Conservation (phyloP, 1,284 basidiomycete genomes). For the Somion occarium region DNA sequence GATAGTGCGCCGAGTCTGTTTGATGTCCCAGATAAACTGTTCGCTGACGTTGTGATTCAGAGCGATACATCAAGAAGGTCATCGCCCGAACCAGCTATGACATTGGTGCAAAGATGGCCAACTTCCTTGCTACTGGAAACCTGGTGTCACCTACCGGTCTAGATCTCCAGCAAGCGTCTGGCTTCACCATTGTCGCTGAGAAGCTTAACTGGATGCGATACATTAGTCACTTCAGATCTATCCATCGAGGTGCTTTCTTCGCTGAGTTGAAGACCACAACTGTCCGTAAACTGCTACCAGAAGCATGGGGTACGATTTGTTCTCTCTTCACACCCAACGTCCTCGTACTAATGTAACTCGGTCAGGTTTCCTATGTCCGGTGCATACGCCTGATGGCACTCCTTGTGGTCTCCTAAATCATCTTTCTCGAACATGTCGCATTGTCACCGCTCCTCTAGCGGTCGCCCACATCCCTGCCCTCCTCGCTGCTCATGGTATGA, state of each 20-base stretch:
- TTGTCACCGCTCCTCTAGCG: conserved; percentile 77
- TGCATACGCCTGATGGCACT: conserved; percentile 97
- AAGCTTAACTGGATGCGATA: conserved; percentile 99
- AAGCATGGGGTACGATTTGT: conserved; percentile 99
- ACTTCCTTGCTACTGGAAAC: conserved; percentile 98
- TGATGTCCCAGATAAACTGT: neutral
- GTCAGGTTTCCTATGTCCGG: conserved; percentile 99
- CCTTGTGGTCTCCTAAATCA: conserved; percentile 99
- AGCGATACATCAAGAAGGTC: conserved; percentile 80
- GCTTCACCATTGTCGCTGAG: conserved; percentile 98
- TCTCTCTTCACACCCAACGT: conserved; percentile 99
- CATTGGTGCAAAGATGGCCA: conserved; percentile 85
- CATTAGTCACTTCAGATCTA: conserved; percentile 97
- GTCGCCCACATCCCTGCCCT: conserved; percentile 80
- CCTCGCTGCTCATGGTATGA: conserved; percentile 91
- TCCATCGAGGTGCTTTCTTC: conserved; percentile 99
- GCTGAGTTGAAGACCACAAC: conserved; percentile 98
- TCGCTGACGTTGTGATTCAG: conserved; percentile 33
- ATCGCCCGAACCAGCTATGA: conserved; percentile 85
- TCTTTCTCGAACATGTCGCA: conserved; percentile 90
- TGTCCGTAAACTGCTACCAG: conserved; percentile 94
- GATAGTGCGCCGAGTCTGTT: conserved; percentile 54
- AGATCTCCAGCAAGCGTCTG: conserved; percentile 94
- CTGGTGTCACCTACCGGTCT: conserved; percentile 93
- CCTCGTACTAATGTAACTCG: conserved; percentile 39